Evolutionary conservation across 1,139 yeast species (phyloP).

Genomic region (Zygoascus sp.): DNA sequence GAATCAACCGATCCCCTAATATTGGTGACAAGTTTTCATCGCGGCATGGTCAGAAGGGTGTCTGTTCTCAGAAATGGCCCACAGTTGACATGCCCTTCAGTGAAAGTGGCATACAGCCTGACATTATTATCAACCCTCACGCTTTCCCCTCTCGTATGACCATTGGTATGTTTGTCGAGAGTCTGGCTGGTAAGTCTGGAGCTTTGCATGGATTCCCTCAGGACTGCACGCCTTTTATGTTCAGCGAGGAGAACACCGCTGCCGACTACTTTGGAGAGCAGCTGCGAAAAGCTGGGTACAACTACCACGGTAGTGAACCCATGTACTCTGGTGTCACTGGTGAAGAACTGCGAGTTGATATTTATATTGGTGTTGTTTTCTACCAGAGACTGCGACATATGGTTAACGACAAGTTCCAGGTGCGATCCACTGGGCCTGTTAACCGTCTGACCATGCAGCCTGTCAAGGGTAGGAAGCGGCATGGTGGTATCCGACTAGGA

Average conservation of each 20-base stretch:
- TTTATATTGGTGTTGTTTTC: slow-evolving; percentile 93
- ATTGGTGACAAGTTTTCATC: slow-evolving; percentile 98
- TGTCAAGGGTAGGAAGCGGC: slow-evolving; percentile 97
- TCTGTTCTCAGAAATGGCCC: slow-evolving; percentile 98
- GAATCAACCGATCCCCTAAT: slow-evolving; percentile 86
- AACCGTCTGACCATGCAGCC: slow-evolving; percentile 98
- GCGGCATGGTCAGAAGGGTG: slow-evolving; percentile 99
- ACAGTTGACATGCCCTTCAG: slow-evolving; percentile 94
- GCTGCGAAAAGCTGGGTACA: slow-evolving; percentile 79
- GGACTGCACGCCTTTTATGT: slow-evolving; percentile 96
- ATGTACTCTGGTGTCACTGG: slow-evolving; percentile 99
- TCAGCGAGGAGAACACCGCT: slow-evolving; percentile 87
- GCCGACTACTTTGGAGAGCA: slow-evolving; percentile 98
- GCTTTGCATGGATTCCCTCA: slow-evolving; percentile 97
- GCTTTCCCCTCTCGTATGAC: slow-evolving; percentile 99
- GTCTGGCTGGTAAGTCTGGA: slow-evolving; percentile 97
- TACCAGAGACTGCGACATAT: slow-evolving; percentile 98
- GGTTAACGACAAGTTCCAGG: slow-evolving; percentile 99
- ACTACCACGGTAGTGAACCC: slow-evolving; percentile 97
- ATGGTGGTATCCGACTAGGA: slow-evolving; percentile 99
- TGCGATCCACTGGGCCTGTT: slow-evolving; percentile 97
- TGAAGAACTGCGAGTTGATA: slow-evolving; percentile 92
- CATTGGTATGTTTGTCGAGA: slow-evolving; percentile 98
- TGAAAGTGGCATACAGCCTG: slow-evolving; percentile 95
- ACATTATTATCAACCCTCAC: slow-evolving; percentile 94